These are phyloP conservation scores for Dillenia turbinata DNA, from an alignment of 164 flowering plant genomes.

Conservation along the genomic window DNA sequence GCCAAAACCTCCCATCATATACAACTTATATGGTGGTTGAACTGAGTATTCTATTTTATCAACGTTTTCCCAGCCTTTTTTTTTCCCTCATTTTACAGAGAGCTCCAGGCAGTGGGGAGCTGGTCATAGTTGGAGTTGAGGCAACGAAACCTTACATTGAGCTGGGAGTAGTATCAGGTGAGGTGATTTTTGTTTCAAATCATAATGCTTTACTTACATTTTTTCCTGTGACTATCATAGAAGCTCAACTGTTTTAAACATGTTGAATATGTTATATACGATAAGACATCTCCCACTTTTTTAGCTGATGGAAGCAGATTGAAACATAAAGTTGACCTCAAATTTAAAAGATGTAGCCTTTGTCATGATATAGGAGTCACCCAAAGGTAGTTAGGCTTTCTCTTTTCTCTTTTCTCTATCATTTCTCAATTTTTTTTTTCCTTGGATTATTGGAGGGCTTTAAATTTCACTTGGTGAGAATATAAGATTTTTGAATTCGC, in stretches of 20 bases:
- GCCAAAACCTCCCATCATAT: too few relatives aligned
- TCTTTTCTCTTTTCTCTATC: not conserved
- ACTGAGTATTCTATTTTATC: too few relatives aligned
- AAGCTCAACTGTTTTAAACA: not conserved
- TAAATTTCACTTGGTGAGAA: not conserved
- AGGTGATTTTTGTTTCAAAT: not conserved
- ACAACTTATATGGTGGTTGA: too few relatives aligned
- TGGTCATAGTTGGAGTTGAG: constrained; percentile 11
- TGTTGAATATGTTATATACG: not conserved
- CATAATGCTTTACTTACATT: too few relatives aligned
- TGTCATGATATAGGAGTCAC: constrained; percentile 14
- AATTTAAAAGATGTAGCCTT: constrained; percentile 6
- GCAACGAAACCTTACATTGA: constrained; percentile 10
- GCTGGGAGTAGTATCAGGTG: constrained; percentile 12
- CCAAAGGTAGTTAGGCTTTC: constrained; percentile 6
- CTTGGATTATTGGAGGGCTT: not conserved
- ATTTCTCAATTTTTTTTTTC: not conserved
- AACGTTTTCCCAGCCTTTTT: not conserved
- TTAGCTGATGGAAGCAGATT: constrained; percentile 15
- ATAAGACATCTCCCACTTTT: not conserved
- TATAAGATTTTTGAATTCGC: not conserved
- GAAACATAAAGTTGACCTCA: constrained; percentile 10
- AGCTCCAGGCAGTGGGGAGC: constrained; percentile 8
- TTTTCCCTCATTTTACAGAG: not conserved
- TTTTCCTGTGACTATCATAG: not conserved